These are phyloP conservation scores for Scleroderma bovista DNA, from an alignment of 768 basidiomycete genomes.

Conservation along the genomic window DNA sequence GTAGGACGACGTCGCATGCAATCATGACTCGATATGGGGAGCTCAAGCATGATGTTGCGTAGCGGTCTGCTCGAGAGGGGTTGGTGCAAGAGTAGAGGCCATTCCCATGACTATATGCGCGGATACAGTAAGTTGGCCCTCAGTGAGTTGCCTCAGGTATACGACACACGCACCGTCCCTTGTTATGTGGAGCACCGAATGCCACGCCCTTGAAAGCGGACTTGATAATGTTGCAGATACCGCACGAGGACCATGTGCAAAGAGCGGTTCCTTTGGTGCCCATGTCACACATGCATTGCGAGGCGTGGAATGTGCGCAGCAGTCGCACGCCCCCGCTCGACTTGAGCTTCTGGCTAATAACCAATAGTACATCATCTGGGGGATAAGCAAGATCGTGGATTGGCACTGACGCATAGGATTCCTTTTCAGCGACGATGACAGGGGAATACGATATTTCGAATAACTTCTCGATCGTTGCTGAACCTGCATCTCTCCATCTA, in stretches of 20 bases:
- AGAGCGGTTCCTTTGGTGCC: constrained; percentile 46
- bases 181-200: constrained; percentile 48
- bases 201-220: constrained; percentile 53
- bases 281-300: constrained; percentile 66
- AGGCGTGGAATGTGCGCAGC: constrained; percentile 56
- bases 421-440: constrained; percentile 33
- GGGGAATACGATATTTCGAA: constrained; percentile 42
- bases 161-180: constrained; percentile 42
- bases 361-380: constrained; percentile 4
- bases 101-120: constrained; percentile 48
- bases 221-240: constrained; percentile 55
- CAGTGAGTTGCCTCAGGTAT: not conserved
- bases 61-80: constrained; percentile 50
- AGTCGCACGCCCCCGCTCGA: constrained; percentile 35
- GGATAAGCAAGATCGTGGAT: not conserved
- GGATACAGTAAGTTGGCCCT: not conserved
- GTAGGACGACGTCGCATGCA: constrained; percentile 49
- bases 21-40: constrained; percentile 66
- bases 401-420: constrained; percentile 42
- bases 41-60: constrained; percentile 60
- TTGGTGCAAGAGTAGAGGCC: constrained; percentile 62
- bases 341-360: constrained; percentile 28
- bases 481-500: constrained; percentile 28
- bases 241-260: constrained; percentile 59
- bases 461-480: constrained; percentile 47